Conservation (phyloP, 2,329 filamentous ascomycete genomes). For the Meredithiella fracta region DNA sequence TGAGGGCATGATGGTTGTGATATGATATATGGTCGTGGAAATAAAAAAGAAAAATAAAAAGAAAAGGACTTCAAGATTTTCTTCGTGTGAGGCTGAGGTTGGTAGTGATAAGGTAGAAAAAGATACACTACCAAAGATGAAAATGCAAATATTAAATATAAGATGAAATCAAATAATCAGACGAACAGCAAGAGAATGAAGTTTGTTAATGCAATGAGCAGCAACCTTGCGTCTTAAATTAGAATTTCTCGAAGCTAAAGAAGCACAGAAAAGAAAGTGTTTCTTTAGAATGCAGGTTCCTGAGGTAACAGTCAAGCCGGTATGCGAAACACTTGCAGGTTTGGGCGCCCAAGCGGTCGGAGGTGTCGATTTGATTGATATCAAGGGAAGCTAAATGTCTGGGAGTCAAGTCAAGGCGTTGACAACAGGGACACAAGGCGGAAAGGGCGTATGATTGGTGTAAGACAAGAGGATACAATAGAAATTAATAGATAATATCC, state of each 20-base stretch:
- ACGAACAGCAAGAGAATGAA: neutral
- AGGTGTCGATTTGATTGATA: neutral
- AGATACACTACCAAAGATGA: neutral
- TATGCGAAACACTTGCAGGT: constrained; percentile 8
- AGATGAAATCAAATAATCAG: neutral
- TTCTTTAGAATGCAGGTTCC: neutral
- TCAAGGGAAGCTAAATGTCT: neutral
- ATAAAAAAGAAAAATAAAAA: neutral
- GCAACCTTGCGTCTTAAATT: neutral
- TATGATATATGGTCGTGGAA: neutral
- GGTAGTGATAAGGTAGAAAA: neutral
- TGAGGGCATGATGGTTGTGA: neutral
- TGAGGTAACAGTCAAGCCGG: neutral
- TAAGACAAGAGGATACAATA: no score
- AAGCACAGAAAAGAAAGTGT: neutral
- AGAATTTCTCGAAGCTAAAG: no score
- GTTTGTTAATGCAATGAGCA: neutral
- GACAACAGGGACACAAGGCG: neutral
- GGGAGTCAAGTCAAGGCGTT: neutral
- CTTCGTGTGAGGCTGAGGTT: neutral
- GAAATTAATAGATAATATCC: neutral
- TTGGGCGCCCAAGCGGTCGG: neutral
- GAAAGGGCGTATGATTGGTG: neutral
- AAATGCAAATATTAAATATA: constrained; percentile 1
- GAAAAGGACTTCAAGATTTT: no score